Conservation (phyloP, 495 filamentous ascomycete species). For the Podospora pseudoanserina region DNA sequence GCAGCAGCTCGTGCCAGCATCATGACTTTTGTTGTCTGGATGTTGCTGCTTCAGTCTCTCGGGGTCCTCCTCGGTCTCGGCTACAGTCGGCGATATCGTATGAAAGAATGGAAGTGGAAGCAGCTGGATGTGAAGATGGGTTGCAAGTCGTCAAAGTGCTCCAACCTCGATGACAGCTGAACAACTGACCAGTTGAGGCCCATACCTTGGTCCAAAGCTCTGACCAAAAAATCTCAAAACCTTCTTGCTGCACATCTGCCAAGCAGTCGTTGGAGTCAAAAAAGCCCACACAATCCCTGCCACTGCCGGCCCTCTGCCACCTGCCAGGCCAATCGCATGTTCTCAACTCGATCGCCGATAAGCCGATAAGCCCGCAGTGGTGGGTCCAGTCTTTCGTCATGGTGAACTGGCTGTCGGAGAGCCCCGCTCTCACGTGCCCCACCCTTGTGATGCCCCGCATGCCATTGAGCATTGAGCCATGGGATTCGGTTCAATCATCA, state of each 20-base stretch:
- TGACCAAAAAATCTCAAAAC: background rate
- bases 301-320: background rate
- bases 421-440: slow-evolving; percentile 23
- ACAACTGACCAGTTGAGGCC: background rate
- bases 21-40: slow-evolving; percentile 15
- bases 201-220: background rate
- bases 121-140: background rate
- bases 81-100: background rate
- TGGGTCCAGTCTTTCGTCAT: slow-evolving; percentile 19
- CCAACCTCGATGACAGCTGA: background rate
- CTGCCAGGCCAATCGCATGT: background rate
- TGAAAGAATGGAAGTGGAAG: background rate
- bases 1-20: slow-evolving; percentile 44
- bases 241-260: background rate
- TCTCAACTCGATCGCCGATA: background rate
- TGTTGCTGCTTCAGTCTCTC: background rate
- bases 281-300: background rate
- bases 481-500: background rate
- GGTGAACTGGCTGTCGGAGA: slow-evolving; percentile 1
- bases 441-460: slow-evolving; percentile 22
- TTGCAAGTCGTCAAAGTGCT: background rate
- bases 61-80: background rate
- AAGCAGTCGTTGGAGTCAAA: background rate
- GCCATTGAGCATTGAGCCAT: background rate
- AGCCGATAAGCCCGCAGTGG: background rate